Evolutionary conservation across 352 stramenopile genomes (phyloP), one percentile per base, ranked within the genome.

Genomic region (Phytophthora europaea): DNA sequence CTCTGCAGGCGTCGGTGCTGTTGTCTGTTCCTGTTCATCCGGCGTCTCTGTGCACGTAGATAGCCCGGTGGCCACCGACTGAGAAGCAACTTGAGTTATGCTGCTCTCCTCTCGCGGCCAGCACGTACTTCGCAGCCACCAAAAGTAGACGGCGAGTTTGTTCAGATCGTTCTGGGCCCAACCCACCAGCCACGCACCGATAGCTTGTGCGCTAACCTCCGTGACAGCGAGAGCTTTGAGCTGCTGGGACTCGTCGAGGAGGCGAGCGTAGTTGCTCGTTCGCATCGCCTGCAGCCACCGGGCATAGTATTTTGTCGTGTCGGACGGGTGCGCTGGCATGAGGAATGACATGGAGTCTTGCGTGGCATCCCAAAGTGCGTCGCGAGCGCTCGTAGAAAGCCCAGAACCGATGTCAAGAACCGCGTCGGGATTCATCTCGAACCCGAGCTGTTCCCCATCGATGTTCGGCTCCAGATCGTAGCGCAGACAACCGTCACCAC

Each of bases 401-500:
- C 84, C 85, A 84, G 18, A 81, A 22, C 12, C 60, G n/a, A 78
- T 31, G 1, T 65, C 62, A 20, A 50, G 16, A 9, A 58, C 50
- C 43, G 61, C 67, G 3, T 67, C 36, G 2, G 82, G 76, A 55
- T 93, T 90, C 76, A 92, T 88, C 59, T 94, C 88, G 33, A 93
- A 93, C 0, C 88, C 85, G 0, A 61, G 20, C 58, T 93, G 84
- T 1, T 78, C 54, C 4, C 80, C 81, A 6, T 69, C 51, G 15
- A 91, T 77, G 18, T 76, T 70, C 0, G 88, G 88, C 60, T 94
- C 88, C 7, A 94, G 61, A 50, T 93, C 81, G 54, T 92, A 93
- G 5, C 78, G 38, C 8, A 90, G 45, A 40, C 83, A 91, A 31
- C 67, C 64, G 34, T 31, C 36, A 6, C n/a, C 18, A 2, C 81